Conservation (phyloP, 495 filamentous ascomycete genomes). For the Xylaria curta region DNA sequence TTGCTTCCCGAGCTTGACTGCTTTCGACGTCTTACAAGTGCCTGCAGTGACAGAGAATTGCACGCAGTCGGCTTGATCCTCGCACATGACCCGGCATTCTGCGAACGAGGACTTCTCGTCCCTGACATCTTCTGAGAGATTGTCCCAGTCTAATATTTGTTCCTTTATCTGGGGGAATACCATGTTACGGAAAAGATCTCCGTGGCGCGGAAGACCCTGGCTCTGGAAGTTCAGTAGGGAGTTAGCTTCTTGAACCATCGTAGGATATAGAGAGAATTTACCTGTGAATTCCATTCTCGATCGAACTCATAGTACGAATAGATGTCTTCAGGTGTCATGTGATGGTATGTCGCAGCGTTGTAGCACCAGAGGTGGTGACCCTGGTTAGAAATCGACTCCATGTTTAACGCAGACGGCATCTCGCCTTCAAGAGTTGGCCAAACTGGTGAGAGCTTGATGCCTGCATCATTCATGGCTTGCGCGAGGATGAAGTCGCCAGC, state of each 20-base stretch:
- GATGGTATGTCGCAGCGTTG: slow-evolving; percentile 49
- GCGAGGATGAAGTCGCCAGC: slow-evolving; percentile 57
- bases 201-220: slow-evolving; percentile 21
- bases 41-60: slow-evolving; percentile 42
- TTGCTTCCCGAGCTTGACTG: slow-evolving; percentile 5
- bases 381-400: slow-evolving; percentile 43
- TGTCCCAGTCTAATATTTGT: slow-evolving; percentile 45
- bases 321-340: slow-evolving; percentile 50
- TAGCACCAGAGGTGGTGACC: slow-evolving; percentile 52
- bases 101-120: slow-evolving; percentile 28
- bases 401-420: slow-evolving; percentile 40
- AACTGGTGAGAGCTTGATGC: slow-evolving; percentile 46
- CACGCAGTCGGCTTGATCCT: slow-evolving; percentile 40
- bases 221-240: not conserved
- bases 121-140: slow-evolving; percentile 37
- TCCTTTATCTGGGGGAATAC: slow-evolving; percentile 32
- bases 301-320: slow-evolving; percentile 51
- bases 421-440: slow-evolving; percentile 47
- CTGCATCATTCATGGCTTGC: slow-evolving; percentile 45
- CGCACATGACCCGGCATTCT: slow-evolving; percentile 42
- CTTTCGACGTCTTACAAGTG: slow-evolving; percentile 36
- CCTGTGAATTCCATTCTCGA: slow-evolving; percentile 44
- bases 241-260: not conserved
- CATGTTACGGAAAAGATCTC: slow-evolving; percentile 44
- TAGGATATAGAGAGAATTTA: slow-evolving; percentile 10